Base-by-base conservation (phyloP, 805 yeast genomes). In the Gaillardinia entomophila region DNA sequence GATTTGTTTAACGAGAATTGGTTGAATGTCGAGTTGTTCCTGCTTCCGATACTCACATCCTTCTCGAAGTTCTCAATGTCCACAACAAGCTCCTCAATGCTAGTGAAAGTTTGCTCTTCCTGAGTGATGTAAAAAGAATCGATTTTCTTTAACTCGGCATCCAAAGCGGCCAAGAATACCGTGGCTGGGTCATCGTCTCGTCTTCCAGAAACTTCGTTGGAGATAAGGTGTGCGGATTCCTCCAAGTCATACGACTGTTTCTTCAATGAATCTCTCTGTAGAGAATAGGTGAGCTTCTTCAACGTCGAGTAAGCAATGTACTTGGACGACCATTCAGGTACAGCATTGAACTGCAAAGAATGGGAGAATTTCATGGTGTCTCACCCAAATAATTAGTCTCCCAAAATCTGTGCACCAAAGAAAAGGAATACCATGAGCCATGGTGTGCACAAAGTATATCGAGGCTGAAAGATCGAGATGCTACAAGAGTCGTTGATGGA, bases 321-420 rank as follows among this genome's bases (percentile, higher is more conserved):
- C 54, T 84, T 78, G 17, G 95, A 79, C 10, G 95, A 77, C 98
- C 98, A 90, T 57, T 92, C 97, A 2, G 98, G 97, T 4, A 92
- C 97, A 16, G 97, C 96, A 58, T 90, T 90, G 62, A 90, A 89
- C 70, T 90, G 96, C 42, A 90, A 65, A 4, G 96, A 85, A 53
- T 89, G 96, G 16, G 95, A 82, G 63, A 90, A 90, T 73, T 90
- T 90, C 98, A 90, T 90, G 27, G 18, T 24, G 24, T 11, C 6
- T 12, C 12, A 8, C 12, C 24, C 12, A 20, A 7, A 20, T 12
- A 20, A 7, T 5, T 8, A 20, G 12, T 20, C 7, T 8, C 12
- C 7, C 27, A 25, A 25, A 7, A 13, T 25, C 15, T n/a, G n/a
- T n/a, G n/a, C n/a, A n/a, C n/a, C n/a, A n/a, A n/a, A n/a, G n/a